Evolutionary conservation across 2,329 filamentous ascomycete species (phyloP).

Genomic region (Aureobasidium mangrovei): DNA sequence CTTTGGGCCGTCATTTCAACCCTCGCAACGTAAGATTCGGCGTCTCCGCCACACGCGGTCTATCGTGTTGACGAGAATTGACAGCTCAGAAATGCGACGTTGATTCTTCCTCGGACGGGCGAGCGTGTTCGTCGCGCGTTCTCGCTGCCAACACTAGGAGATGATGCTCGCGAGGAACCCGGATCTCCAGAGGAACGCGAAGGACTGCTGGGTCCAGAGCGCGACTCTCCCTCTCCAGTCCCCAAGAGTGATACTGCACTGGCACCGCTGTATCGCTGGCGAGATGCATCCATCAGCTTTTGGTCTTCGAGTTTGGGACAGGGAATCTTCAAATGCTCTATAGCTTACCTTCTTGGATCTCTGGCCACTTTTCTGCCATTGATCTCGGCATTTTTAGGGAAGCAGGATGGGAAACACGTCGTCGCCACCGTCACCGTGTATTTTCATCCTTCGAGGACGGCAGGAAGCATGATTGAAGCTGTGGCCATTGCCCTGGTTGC

Average conservation of each 20-base stretch:
- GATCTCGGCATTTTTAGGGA: constrained; percentile 64
- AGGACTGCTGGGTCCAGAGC: background rate
- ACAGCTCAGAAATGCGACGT: constrained; percentile 49
- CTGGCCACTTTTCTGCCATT: constrained; percentile 73
- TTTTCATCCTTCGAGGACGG: constrained; percentile 80
- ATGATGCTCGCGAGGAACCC: constrained; percentile 5
- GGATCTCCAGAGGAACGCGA: constrained; percentile 5
- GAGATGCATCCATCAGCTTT: constrained; percentile 42
- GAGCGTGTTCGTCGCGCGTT: constrained; percentile 75
- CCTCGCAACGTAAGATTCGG: constrained; percentile 4
- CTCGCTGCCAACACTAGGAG: constrained; percentile 46
- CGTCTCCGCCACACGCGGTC: background rate
- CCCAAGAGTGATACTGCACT: constrained; percentile 19
- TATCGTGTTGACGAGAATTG: background rate
- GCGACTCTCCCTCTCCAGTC: background rate
- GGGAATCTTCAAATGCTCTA: constrained; percentile 79
- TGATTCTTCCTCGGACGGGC: constrained; percentile 78
- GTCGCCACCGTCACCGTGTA: constrained; percentile 92
- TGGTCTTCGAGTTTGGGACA: constrained; percentile 63
- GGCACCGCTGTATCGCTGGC: constrained; percentile 30
- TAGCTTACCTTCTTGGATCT: constrained; percentile 81
- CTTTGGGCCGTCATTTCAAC: constrained; percentile 11
- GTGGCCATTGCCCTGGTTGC: constrained; percentile 67
- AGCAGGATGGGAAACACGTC: constrained; percentile 86
- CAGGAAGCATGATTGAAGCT: constrained; percentile 84